Evolutionary conservation across 2,329 filamentous ascomycete genomes (phyloP), one percentile per base, ranked within the genome.

Genomic region (Fusarium avenaceum): DNA sequence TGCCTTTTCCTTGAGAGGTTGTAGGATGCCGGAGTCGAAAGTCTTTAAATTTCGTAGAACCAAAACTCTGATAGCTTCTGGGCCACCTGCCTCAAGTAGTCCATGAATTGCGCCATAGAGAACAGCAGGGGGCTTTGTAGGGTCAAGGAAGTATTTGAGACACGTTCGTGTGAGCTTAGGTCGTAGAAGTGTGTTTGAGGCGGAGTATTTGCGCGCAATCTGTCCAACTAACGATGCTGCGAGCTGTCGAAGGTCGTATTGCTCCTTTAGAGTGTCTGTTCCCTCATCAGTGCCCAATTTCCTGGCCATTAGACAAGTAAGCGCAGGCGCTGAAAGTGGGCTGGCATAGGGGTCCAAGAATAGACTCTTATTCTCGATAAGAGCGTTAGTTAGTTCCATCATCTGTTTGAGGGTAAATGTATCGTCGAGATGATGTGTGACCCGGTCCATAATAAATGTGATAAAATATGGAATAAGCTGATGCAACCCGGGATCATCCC

Each of bases 381-480:
- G 84, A 3, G 95, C 93, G 49, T 92, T 88, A 1, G 92, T 90
- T 63, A 98, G 88, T 74, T 94, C 90, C 91, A 99, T 95, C 88
- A 97, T 96, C 78, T 96, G 93, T 20, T 89, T 90, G 22, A 99
- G 85, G 7, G 94, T 89, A 76, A 97, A 97, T 4, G 94, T 86
- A 77, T 97, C 92, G 80, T 97, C 94, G 69, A 97, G 86, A 71
- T 90, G 92, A 78, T 99, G 96, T 2, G 96, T 98, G 50, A 99
- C 93, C 79, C 97, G 96, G 78, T 97, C 95, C 20, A 94, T 91
- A 74, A 98, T 92, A 78, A 97, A 98, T 77, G 96, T 94, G 62
- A 97, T 91, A 74, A 98, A 97, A 80, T 99, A 99, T 0, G 96
- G 96, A 28, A 97, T 90, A 11, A 99, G 88, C 80, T 99, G 96